Base-by-base conservation (phyloP, 805 yeast species). In the Nakazawaea molendinolei region DNA sequence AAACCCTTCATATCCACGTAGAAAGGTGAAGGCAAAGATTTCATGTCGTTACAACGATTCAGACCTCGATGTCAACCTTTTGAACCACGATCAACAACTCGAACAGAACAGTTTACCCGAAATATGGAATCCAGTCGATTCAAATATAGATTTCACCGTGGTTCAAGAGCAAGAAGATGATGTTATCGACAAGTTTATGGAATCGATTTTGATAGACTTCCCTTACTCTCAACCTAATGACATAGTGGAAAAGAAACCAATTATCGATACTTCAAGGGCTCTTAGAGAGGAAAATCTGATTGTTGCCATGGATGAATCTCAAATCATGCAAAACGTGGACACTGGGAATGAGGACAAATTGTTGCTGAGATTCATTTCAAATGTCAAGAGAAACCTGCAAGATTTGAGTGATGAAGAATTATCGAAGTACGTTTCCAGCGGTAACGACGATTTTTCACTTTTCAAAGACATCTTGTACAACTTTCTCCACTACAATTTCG, bases 271-370 rank as follows among this genome's bases (percentile, higher is more conserved):
- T 7, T 16, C 33, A 12, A 23, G 24, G 3, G 17, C n/a, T 13
- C 8, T 28, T 8, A 14, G 13, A 4, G 18, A n/a, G 6, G 21
- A 22, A 9, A 23, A 31, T 14, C 28, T 17, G 15, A 8, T 31
- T 6, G 16, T 15, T 18, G 37, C 36, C 14, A 38, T 38, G 40
- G 40, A 38, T 23, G 40, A 38, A 23, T 38, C 40, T n/a, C 40
- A 38, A 17, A 22, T 38, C n/a, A 20, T 38, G 5, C 37, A 33
- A 8, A 38, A 38, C 21, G 29, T 19, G 3, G 27, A 26, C 5
- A 5, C 26, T 3, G 26, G 16, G 7, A 23, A 33, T 5, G 36
- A 31, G 6, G 40, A 38, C 19, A 26, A 28, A 5, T 23, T 38
- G 16, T 19, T 38, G 9, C 12, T 12, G 10, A 17, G 13, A 22